A percentile compares a stretch with the other conserved stretches of the same genome.
phyloP scores from a whole-genome alignment of 1,284 basidiomycete genomes.

The Marasmius tenuissimus region DNA sequence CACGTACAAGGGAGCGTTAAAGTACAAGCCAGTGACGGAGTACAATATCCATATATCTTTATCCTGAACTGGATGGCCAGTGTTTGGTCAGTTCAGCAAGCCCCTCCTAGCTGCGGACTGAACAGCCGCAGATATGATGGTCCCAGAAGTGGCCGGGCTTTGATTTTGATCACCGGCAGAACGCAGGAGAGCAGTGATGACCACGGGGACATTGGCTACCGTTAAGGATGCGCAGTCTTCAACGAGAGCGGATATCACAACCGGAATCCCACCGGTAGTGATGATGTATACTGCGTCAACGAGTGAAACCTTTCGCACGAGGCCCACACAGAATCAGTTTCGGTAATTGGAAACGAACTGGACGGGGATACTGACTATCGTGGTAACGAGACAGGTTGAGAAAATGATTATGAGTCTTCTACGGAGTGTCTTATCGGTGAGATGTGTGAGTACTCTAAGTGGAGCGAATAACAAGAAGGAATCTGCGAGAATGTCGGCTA shows the following conservation, averaged over 20 bases:
- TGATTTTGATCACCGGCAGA: neutral
- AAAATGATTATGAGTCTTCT: slow-evolving; percentile 39
- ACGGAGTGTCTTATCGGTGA: slow-evolving; percentile 32
- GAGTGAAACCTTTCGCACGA: slow-evolving; percentile 30
- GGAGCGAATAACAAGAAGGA: slow-evolving; percentile 34
- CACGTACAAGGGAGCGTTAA: too few species aligned
- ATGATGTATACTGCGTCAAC: slow-evolving; percentile 39
- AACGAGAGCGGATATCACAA: slow-evolving; percentile 38
- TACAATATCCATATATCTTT: too few species aligned
- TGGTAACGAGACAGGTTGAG: slow-evolving; percentile 38
- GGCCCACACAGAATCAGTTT: neutral
- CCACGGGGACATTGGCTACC: slow-evolving; percentile 41
- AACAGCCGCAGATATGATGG: neutral
- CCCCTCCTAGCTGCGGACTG: neutral
- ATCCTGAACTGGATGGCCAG: too few species aligned
- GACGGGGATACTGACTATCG: slow-evolving; percentile 17
- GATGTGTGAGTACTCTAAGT: slow-evolving; percentile 32
- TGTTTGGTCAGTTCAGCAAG: too few species aligned
- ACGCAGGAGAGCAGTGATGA: slow-evolving; percentile 31
- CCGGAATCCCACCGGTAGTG: slow-evolving; percentile 27
- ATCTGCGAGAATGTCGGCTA: slow-evolving; percentile 40
- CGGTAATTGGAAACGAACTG: neutral
- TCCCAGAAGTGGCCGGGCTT: neutral
- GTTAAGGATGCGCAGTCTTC: slow-evolving; percentile 39
- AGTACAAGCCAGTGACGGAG: too few species aligned